Evolutionary conservation across 2,329 filamentous ascomycete genomes (phyloP), one percentile per base, ranked within the genome.

Genomic region (Thielaviopsis cerberus): DNA sequence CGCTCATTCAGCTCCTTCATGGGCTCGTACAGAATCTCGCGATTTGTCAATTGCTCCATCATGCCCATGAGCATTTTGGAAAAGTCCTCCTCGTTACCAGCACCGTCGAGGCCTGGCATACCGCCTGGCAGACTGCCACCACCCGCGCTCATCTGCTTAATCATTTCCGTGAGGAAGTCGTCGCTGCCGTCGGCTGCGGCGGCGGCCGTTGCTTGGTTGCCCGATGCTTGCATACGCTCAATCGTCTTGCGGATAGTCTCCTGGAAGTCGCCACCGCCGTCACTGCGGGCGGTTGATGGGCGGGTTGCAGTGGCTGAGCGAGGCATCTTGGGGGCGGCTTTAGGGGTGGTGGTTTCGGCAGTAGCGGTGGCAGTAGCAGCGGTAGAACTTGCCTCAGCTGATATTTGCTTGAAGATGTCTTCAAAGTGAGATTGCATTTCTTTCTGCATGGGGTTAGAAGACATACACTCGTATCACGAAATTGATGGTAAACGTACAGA

Each of bases 41-140:
- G 97, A 70, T 94, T 95, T 3, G 92, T 97, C 62, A 98, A 77
- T 70, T 98, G 90, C 72, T 97, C 88, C 91, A 98, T 97, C 88
- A 97, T 95, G 57, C 86, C 87, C 77, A 94, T 81, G 61, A 98
- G 79, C 82, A 97, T 88, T 72, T 94, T 91, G 59, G 88, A 89
- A 65, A 97, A 86, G 64, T 94, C 89, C 65, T 92, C 89, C 59
- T 96, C 88, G 61, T 74, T 74, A 15, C 73, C 76, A 34, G 73
- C 75, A 1, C 74, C 77, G 48, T 60, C 53, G 11, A 58, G 24
- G 2, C 59, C 55, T 1, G 55, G 59, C 24, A 60, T 55, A 55
- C 68, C 66, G 41, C 70, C 71, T 10, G 79, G 83, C n/a, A 30
- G 27, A 6, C 27, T 11, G 27, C 66, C 67, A n/a, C 78, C 81